Base-by-base conservation (phyloP, 495 filamentous ascomycete genomes). In the Podospora sp. region DNA sequence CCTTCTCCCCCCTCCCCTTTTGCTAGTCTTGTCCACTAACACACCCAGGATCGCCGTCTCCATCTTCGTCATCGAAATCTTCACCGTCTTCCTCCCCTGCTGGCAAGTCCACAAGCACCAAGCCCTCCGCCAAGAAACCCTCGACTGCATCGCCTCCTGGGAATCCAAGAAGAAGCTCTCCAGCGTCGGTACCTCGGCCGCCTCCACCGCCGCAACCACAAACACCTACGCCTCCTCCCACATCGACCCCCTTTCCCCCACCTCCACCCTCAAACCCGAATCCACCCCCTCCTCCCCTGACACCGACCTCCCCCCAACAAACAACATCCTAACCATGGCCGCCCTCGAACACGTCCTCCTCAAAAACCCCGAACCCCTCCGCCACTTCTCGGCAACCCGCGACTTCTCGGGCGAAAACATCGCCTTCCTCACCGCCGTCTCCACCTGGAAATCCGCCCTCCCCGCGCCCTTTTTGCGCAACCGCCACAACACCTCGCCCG, bases 361-460 rank as follows among this genome's bases (percentile, higher is more conserved):
- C 33, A 81, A 79, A 64, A 86, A 87, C 74, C 81, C 85, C 2
- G 76, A 78, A 6, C 82, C 83, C 1, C 81, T 91, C 0, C 84
- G 85, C 40, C 70, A 83, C 36, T 91, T 89, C 75, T 85, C 88
- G 5, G 86, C 88, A 7, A 79, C 82, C 7, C 78, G 82, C 64
- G 88, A 90, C 63, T 89, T 90, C 72, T 89, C 87, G 20, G 88
- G 85, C 33, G 88, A 90, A 73, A 91, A 90, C 76, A 86, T 91
- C 58, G 82, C 85, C 66, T 91, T 91, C 79, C 81, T 90, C 1
- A 86, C 80, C 27, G 75, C 80, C 64, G 80, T 89, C 24, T 73
- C 83, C 18, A 80, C 84, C 33, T 91, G 87, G 85, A 87, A 84
- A 69, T 60, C 61, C 53, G 59, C 65, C 21, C 65, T 77, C 26